Evolutionary conservation across 331 rosid species (phyloP), one percentile per base, ranked within the genome.

Genomic region (Arachis monticola): DNA sequence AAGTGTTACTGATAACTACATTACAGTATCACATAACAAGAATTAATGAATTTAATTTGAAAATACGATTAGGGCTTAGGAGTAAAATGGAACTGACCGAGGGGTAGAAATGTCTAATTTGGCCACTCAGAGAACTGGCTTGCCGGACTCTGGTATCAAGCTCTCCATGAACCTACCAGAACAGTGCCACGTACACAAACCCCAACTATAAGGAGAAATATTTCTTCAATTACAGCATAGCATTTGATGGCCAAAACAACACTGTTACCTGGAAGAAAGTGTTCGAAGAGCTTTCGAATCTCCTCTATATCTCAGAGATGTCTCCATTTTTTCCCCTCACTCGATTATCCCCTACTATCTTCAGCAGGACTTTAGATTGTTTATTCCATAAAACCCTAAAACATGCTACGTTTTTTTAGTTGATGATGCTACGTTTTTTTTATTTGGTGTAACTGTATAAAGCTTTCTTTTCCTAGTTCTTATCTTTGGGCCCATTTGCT

Each of bases 81-180:
- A 22, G 27, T 22, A 22, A 22, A 22, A 22, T 0, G 27, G 4
- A 47, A 80, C 92, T 76, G 66, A 94, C 99, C 62, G 88, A 80
- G 7, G 97, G 93, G 70, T 77, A 88, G 74, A 85, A 83, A 84
- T 86, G 92, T 75, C 92, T 76, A 0, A 92, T 70, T 32, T 82
- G 70, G 2, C 90, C 97, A 60, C 89, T 70, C 22, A 72, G 71
- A 27, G 75, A 74, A 71, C 61, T 79, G 5, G 92, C 96, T 67
- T 72, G 88, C 76, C 92, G 97, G 47, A 61, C 7, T 83, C 61
- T 83, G 2, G 97, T 95, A 67, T 95, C 97, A 10, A 95, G 90
- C 80, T 86, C 99, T 32, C 91, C 97, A 30, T 82, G 96, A 13
- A 90, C 72, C 99, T 93, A 79, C 30, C 6, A 72, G 1, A 22